phyloP scores from a whole-genome alignment of 108 stramenopile genomes.

The Cyclotella cryptica region DNA sequence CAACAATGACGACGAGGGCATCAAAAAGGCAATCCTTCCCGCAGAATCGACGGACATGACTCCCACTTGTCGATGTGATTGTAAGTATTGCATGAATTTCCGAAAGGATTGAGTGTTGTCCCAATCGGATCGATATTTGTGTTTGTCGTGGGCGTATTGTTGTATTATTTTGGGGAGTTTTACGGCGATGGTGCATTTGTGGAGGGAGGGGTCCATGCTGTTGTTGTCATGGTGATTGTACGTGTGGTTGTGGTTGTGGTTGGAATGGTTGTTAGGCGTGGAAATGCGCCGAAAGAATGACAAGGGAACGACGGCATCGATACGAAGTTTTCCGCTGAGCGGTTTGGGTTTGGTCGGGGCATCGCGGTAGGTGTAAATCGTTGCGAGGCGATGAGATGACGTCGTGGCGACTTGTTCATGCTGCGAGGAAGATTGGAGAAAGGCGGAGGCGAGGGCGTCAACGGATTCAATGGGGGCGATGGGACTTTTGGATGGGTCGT shows the following conservation, averaged over 20 bases:
- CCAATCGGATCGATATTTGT: constrained; percentile 46
- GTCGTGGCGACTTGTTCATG: background rate
- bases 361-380: constrained; percentile 77
- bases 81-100: constrained; percentile 55
- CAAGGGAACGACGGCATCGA: constrained; percentile 34
- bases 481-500: background rate
- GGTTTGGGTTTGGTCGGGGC: constrained; percentile 68
- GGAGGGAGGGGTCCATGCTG: background rate
- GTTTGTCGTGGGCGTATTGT: constrained; percentile 13
- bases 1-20: constrained; percentile 35
- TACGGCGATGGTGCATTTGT: constrained; percentile 67
- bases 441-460: constrained; percentile 29
- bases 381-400: constrained; percentile 24
- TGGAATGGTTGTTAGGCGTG: constrained; percentile 19
- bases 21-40: constrained; percentile 69
- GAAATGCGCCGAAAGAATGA: constrained; percentile 51
- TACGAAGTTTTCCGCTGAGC: constrained; percentile 53
- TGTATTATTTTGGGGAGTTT: constrained; percentile 53
- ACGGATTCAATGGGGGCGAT: constrained; percentile 8
- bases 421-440: constrained; percentile 32
- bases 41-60: constrained; percentile 70
- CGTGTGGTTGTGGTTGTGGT: too few relatives aligned
- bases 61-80: constrained; percentile 52
- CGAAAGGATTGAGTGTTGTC: constrained; percentile 66
- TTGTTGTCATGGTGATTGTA: background rate